Conservation (phyloP, 1,284 basidiomycete genomes). For the Rugosomyces carneus region DNA sequence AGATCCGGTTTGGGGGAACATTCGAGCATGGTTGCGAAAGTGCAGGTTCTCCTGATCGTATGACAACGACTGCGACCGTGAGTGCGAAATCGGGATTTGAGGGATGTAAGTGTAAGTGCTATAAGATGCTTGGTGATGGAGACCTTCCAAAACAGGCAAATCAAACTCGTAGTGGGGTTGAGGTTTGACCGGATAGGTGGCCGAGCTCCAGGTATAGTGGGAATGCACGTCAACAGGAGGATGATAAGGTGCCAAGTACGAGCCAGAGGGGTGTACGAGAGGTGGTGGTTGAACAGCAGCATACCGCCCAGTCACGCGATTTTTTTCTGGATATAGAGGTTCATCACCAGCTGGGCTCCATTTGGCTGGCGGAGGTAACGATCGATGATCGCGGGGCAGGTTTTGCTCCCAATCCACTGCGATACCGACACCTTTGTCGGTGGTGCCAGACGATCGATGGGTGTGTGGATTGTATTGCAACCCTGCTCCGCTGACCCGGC, state of each 20-base stretch:
- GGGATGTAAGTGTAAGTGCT: conserved; percentile 39
- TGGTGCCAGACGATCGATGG: conserved; percentile 17
- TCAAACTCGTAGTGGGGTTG: conserved; percentile 33
- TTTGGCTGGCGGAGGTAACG: conserved; percentile 66
- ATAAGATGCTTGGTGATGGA: conserved; percentile 29
- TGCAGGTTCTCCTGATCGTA: conserved; percentile 45
- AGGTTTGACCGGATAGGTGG: conserved; percentile 32
- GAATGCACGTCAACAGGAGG: conserved; percentile 27
- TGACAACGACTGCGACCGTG: conserved; percentile 52
- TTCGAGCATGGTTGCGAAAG: conserved; percentile 45
- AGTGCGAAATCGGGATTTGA: conserved; percentile 35
- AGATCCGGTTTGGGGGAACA: conserved; percentile 54
- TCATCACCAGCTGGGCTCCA: conserved; percentile 77
- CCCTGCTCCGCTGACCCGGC: conserved; percentile 41
- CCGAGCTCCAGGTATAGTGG: conserved; percentile 36
- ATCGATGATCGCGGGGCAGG: conserved; percentile 26
- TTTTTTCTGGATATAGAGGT: conserved; percentile 52
- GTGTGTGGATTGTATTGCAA: conserved; percentile 23
- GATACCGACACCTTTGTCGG: conserved; percentile 9
- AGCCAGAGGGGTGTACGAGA: conserved; percentile 21
- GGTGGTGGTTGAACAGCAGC: conserved; percentile 57
- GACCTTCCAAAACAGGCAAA: conserved; percentile 24
- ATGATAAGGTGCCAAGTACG: conserved; percentile 24
- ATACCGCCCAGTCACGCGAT: conserved; percentile 49
- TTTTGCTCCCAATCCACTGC: conserved; percentile 27